Percentiles rank a stretch among this genome's conserved stretches.
Evolutionary conservation across 2,329 filamentous ascomycete species (phyloP).

Genomic region (Fusarium poae): DNA sequence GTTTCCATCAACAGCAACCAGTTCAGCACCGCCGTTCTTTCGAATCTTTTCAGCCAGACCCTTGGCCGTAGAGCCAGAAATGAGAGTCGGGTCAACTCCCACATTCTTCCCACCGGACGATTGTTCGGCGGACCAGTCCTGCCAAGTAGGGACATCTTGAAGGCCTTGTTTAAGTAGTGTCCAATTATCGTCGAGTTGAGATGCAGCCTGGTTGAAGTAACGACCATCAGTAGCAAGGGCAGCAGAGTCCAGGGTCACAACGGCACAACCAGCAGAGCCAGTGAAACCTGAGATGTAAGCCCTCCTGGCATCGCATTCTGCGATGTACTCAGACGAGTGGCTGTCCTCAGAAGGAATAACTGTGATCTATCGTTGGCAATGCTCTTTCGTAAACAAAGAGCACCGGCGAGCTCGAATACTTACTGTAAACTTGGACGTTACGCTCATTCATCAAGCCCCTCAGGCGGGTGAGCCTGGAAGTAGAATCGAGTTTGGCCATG

Average conservation of each 20-base stretch:
- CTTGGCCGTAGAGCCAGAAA: constrained; percentile 73
- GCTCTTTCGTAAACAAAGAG: not conserved
- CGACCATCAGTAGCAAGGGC: constrained; percentile 94
- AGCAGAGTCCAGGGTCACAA: constrained; percentile 87
- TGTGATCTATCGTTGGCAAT: constrained; percentile 55
- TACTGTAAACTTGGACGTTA: constrained; percentile 94
- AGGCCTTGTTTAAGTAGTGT: constrained; percentile 90
- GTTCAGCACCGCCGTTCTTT: constrained; percentile 82
- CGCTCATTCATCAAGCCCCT: constrained; percentile 88
- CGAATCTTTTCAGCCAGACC: constrained; percentile 89
- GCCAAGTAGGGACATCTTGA: constrained; percentile 95
- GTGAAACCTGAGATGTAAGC: constrained; percentile 95
- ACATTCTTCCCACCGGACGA: constrained; percentile 88
- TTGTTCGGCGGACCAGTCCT: constrained; percentile 93
- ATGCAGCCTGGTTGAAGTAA: constrained; percentile 96
- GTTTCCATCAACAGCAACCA: constrained; percentile 83
- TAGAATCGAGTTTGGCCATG: constrained; percentile 75
- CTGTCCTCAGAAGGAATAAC: constrained; percentile 97
- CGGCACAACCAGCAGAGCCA: constrained; percentile 92
- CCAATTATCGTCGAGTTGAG: constrained; percentile 95
- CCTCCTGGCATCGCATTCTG: constrained; percentile 91
- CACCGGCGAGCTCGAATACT: constrained; percentile 44
- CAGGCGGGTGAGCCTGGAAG: constrained; percentile 79
- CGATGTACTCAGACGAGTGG: constrained; percentile 98
- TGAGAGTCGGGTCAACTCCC: constrained; percentile 88